Percentiles rank a stretch among this genome's conserved stretches.
Evolutionary conservation across 441 rosid genomes (phyloP).

Genomic region (Aleurites moluccanus): DNA sequence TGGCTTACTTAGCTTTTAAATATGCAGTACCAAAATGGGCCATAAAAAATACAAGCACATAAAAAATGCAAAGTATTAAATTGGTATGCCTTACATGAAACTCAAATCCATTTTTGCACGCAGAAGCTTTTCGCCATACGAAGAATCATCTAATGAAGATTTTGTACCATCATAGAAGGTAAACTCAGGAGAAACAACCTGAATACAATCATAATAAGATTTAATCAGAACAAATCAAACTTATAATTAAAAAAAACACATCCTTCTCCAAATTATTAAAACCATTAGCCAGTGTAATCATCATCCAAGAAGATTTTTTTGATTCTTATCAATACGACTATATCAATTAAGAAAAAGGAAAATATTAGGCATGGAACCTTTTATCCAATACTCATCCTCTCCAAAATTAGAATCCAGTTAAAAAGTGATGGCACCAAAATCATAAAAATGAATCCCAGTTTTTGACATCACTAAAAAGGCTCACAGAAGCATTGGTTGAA

Average conservation of each 20-base stretch:
- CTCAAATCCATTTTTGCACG: slow-evolving; percentile 96
- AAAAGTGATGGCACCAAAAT: neutral
- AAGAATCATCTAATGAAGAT: slow-evolving; percentile 81
- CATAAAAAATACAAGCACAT: neutral
- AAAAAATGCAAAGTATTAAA: slow-evolving; percentile 11
- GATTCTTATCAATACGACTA: neutral
- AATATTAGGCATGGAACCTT: neutral
- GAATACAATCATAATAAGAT: slow-evolving; percentile 27
- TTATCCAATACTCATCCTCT: neutral
- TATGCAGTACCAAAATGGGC: neutral
- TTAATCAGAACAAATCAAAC: neutral
- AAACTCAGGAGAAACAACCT: slow-evolving; percentile 97
- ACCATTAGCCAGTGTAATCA: neutral
- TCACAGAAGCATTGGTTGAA: neutral
- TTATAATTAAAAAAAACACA: neutral
- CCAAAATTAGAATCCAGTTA: neutral
- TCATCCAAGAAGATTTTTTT: neutral
- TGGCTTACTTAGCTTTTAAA: slow-evolving; percentile 3
- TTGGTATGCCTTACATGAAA: slow-evolving; percentile 78
- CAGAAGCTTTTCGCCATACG: slow-evolving; percentile 86
- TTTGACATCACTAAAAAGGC: too few relatives aligned
- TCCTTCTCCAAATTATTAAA: slow-evolving; percentile 1
- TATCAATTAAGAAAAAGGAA: neutral
- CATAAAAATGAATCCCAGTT: neutral
- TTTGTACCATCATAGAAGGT: slow-evolving; percentile 97